Evolutionary conservation across 2,329 filamentous ascomycete species (phyloP).

Genomic region (Stagonosporopsis chrysanthemi): DNA sequence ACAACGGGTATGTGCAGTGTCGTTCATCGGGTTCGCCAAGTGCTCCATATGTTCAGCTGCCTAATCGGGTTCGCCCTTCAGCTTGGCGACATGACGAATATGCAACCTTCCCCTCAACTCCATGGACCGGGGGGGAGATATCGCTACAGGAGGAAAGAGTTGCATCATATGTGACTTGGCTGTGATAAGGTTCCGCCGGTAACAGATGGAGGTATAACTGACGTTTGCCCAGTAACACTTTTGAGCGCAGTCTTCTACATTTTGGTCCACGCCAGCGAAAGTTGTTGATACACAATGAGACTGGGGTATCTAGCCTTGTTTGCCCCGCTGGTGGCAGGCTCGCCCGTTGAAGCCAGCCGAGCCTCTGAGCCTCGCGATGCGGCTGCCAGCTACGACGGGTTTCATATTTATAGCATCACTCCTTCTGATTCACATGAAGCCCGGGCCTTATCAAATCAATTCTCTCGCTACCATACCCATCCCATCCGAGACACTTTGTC

Average conservation of each 20-base stretch:
- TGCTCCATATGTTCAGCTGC: slow-evolving; percentile 24
- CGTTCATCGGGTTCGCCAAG: slow-evolving; percentile 14
- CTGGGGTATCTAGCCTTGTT: slow-evolving; percentile 17
- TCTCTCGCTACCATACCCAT: slow-evolving; percentile 31
- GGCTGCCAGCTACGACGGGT: slow-evolving; percentile 28
- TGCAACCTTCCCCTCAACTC: slow-evolving; percentile 22
- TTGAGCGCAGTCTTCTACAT: background rate
- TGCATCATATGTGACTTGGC: slow-evolving; percentile 1
- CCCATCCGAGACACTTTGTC: slow-evolving; percentile 30
- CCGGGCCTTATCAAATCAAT: slow-evolving; percentile 20
- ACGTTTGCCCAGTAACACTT: background rate
- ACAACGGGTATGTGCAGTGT: slow-evolving; percentile 5
- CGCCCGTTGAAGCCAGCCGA: slow-evolving; percentile 12
- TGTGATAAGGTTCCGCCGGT: background rate
- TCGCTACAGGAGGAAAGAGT: background rate
- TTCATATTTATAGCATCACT: slow-evolving; percentile 29
- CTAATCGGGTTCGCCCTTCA: slow-evolving; percentile 27
- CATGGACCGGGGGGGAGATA: background rate
- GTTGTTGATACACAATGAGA: slow-evolving; percentile 16
- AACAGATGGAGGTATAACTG: background rate
- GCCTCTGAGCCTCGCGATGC: slow-evolving; percentile 3
- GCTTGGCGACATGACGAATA: slow-evolving; percentile 24
- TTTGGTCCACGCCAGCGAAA: background rate
- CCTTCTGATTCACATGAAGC: slow-evolving; percentile 28
- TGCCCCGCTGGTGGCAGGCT: slow-evolving; percentile 24